Evolutionary conservation across 1,284 basidiomycete genomes (phyloP).

Genomic region (Neolentinus lepideus): DNA sequence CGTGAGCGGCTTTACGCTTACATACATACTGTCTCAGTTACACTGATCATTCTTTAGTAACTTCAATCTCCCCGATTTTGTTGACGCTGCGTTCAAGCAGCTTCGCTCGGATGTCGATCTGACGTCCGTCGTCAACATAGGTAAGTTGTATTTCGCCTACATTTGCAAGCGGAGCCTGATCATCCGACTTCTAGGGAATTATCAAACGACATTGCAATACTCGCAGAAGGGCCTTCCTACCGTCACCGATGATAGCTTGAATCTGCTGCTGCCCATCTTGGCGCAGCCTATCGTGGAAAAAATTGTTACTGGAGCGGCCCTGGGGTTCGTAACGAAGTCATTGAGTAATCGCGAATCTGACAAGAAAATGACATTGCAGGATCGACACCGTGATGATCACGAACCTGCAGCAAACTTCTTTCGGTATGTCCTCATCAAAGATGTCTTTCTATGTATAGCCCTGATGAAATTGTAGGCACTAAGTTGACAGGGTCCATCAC

Average conservation of each 20-base stretch:
- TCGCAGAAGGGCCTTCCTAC: constrained; percentile 53
- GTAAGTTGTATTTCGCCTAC: constrained; percentile 21
- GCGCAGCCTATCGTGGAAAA: constrained; percentile 79
- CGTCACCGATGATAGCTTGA: constrained; percentile 52
- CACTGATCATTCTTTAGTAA: constrained; percentile 30
- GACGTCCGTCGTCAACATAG: constrained; percentile 50
- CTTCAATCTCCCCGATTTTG: constrained; percentile 63
- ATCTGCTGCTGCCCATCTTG: constrained; percentile 64
- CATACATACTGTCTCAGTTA: background rate
- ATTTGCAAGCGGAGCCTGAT: background rate
- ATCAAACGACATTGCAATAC: constrained; percentile 56
- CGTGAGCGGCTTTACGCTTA: constrained; percentile 27
- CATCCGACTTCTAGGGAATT: constrained; percentile 39
- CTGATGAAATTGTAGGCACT: constrained; percentile 29
- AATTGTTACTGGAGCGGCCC: constrained; percentile 52
- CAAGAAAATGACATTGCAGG: constrained; percentile 21
- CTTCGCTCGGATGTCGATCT: constrained; percentile 59
- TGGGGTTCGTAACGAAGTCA: constrained; percentile 34
- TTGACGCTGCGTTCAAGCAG: constrained; percentile 60
- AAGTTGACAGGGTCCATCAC: constrained; percentile 59
- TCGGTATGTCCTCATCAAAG: constrained; percentile 32
- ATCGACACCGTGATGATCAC: constrained; percentile 54
- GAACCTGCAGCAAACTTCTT: constrained; percentile 48
- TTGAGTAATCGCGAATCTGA: background rate
- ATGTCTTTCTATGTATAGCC: background rate